Conservation (phyloP, 2,329 filamentous ascomycete genomes). For the Pleomassaria siparia region DNA sequence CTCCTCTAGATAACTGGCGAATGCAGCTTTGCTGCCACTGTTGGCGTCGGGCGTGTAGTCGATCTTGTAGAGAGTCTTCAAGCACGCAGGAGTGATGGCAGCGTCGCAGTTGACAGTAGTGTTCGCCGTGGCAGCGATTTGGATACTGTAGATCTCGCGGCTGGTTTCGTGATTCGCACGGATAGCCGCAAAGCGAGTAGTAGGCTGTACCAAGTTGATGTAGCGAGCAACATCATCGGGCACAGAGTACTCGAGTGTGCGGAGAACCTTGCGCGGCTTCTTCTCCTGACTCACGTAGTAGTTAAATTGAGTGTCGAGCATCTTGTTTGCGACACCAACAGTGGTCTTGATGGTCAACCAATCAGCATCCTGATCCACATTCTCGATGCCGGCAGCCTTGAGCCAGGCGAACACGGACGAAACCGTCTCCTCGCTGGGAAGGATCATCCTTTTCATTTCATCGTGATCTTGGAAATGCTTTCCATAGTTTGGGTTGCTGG, state of each 20-base stretch:
- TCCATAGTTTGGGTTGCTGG: slow-evolving; percentile 51
- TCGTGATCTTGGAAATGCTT: slow-evolving; percentile 48
- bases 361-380: slow-evolving; percentile 43
- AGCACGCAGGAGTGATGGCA: slow-evolving; percentile 50
- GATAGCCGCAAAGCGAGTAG: slow-evolving; percentile 50
- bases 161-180: slow-evolving; percentile 7
- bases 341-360: slow-evolving; percentile 48
- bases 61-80: slow-evolving; percentile 54
- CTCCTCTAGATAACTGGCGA: slow-evolving; percentile 56
- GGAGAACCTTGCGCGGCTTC: slow-evolving; percentile 46
- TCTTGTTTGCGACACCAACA: slow-evolving; percentile 45
- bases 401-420: slow-evolving; percentile 49
- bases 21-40: slow-evolving; percentile 53
- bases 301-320: slow-evolving; percentile 54
- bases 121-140: slow-evolving; percentile 15
- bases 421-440: slow-evolving; percentile 41
- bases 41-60: slow-evolving; percentile 49
- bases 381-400: slow-evolving; percentile 41
- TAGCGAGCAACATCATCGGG: slow-evolving; percentile 41
- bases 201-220: slow-evolving; percentile 55
- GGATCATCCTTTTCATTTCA: slow-evolving; percentile 49
- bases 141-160: neutral
- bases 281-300: slow-evolving; percentile 43
- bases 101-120: slow-evolving; percentile 22
- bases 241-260: slow-evolving; percentile 46